Base-by-base conservation (phyloP, 2,329 filamentous ascomycete genomes). In the Diaporthe helianthi region DNA sequence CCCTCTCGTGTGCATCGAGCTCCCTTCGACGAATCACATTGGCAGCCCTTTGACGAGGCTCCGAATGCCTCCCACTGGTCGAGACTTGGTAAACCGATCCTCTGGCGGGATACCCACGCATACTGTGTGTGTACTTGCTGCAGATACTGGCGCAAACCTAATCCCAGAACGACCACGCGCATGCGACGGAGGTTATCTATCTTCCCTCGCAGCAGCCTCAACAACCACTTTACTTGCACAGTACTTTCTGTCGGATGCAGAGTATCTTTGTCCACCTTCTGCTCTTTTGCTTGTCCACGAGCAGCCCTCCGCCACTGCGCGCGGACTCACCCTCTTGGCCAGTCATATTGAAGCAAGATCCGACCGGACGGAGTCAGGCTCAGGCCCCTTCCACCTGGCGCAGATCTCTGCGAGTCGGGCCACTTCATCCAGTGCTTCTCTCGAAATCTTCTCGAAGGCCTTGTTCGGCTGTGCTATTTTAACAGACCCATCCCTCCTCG, bases 331-430 rank as follows among this genome's bases (percentile, higher is more conserved):
- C 31, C 33, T 55, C 51, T 67, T 22, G 33, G 53, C 52, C 65
- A 36, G 52, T 67, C 65, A 67, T 47, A 47, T 55, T 65, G 65
- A 44, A 60, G 38, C 69, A 26, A 58, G 58, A 53, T 58, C 65
- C 65, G 58, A 68, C 46, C 38, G 47, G 44, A 38, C 58, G 65
- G 65, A 55, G 58, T 38, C 65, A 70, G 65, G 58, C 60, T 54
- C 60, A 69, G 63, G 60, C 61, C 52, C 53, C 46, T 53, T 55
- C 22, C 66, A 33, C 36, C 51, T 33, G 44, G 38, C 26, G 65
- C 64, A 52, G 53, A 60, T 65, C 67, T 31, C 64, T 63, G 52
- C 69, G 47, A 55, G 26, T 46, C 67, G 38, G 36, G 65, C 54
- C 29, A 31, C 52, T 54, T 41, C 26, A 19, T 60, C 38, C 61